Base-by-base conservation (phyloP, 2,329 filamentous ascomycete species). In the Albifimbria verrucaria region DNA sequence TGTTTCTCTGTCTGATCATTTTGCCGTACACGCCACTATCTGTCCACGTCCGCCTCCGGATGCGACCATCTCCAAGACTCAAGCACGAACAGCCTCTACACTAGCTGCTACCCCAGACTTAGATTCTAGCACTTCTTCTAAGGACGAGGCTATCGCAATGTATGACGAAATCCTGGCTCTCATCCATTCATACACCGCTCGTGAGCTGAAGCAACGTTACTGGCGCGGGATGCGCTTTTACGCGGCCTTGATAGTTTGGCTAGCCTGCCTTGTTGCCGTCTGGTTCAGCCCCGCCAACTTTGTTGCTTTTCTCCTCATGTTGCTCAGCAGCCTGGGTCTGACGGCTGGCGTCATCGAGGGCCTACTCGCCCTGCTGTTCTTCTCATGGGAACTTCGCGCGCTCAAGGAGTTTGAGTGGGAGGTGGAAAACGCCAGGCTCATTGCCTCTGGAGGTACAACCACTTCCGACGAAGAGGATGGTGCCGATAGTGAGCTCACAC, bases 381-480 rank as follows among this genome's bases (percentile, higher is more conserved):
- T 96, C 54, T 86, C 88, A 11, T 86, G 85, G 55, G 94, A 99
- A 73, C 72, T 97, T 54, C 81, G 91, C 54, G 87, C 88, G 4
- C 74, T 99, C 51, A 87, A 85, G 63, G 94, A 99, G 74, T 97
- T 97, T 72, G 85, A 94, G 67, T 97, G 91, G 89, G 94, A 99
- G 71, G 86, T 97, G 23, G 76, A 75, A 49, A 92, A 89, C 66
- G 87, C 87, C 12, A 85, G 74, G 57, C 72, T 74, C 0, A 64
- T 70, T 4, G 71, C 72, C 21, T 66, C 63, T 4, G 71, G 70
- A 21, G 61, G 64, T 48, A 48, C 60, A 15, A 54, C 55, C 23
- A 57, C 61, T 18, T 48, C 62, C 28, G 55, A 50, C 22, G 61
- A 64, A 11, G 49, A 52, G 4, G 56, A 59, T n/a, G n/a, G n/a